Evolutionary conservation across 2,329 filamentous ascomycete species (phyloP), one percentile per base, ranked within the genome.

Genomic region (Colletotrichum neosansevieriae): DNA sequence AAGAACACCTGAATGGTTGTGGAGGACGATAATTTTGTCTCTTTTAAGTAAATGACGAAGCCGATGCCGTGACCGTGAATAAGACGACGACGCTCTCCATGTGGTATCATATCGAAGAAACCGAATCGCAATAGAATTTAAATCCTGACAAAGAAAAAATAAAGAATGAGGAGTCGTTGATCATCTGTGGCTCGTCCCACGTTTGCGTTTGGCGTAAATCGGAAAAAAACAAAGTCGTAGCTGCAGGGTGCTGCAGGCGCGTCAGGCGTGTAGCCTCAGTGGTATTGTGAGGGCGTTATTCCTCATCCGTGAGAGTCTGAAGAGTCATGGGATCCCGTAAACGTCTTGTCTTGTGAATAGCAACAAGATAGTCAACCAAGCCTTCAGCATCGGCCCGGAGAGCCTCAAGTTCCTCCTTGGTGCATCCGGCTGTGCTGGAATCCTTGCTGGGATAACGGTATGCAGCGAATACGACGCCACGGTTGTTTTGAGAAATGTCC

Each of bases 381-480:
- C 80, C 79, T 74, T 86, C 84, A 3, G 85, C 86, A 70, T 88
- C 85, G 21, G 76, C 75, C 66, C 84, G 77, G 9, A 88, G 76
- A 17, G 78, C 78, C 9, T 79, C 79, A 2, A 88, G 80, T 71
- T 86, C 83, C 7, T 76, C 76, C 11, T 77, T 74, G 63, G 75
- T 77, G 53, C 79, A 79, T 12, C 76, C 76, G 12, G 78, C 74
- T 45, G 78, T 76, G 34, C 73, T 75, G 15, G 78, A 78, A 24
- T 80, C 81, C 7, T 74, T 74, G 47, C 79, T 77, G 15, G 84
- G 83, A 69, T 84, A 83, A 21, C 85, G 80, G 71, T 88, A 88
- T 0, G 85, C 86, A 1, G 85, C 86, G 62, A 88, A 88, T 5
- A 88, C 82, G 65, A 88, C 84, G 51, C 86, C 86, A 36, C 84